Conservation (phyloP, 2,329 filamentous ascomycete species). For the Talaromyces pinophilus region DNA sequence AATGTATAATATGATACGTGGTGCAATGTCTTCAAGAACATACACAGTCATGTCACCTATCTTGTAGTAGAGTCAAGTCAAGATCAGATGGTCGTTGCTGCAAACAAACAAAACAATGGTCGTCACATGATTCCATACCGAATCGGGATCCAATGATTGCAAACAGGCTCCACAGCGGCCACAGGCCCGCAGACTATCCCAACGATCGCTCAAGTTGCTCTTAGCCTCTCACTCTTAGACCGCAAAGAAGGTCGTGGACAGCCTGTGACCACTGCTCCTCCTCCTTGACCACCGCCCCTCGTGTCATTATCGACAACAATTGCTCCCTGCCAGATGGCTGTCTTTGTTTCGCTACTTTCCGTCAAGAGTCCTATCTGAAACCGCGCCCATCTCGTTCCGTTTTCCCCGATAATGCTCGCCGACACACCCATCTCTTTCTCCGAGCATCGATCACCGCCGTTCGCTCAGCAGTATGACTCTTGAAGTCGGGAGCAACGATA, state of each 20-base stretch:
- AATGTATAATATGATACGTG: not conserved
- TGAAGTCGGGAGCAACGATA: constrained; percentile 14
- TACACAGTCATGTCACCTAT: not conserved
- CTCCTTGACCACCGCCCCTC: not conserved
- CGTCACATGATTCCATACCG: constrained; percentile 14
- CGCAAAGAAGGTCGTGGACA: constrained; percentile 7
- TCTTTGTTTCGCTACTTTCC: constrained; percentile 16
- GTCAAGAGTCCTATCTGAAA: not conserved
- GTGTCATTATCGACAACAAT: not conserved
- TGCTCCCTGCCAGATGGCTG: constrained; percentile 22
- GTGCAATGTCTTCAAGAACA: not conserved
- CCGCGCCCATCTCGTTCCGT: not conserved
- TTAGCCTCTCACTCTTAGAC: not conserved
- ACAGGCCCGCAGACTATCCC: constrained; percentile 6
- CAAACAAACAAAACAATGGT: not conserved
- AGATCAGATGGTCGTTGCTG: constrained; percentile 1
- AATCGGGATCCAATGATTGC: not conserved
- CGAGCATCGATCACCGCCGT: constrained; percentile 15
- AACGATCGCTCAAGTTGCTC: not conserved
- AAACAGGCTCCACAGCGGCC: not conserved
- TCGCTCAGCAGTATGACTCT: constrained; percentile 19
- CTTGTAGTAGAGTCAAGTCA: not conserved
- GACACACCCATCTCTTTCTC: constrained; percentile 12
- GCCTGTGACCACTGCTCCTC: constrained; percentile 1
- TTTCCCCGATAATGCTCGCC: constrained; percentile 21